Evolutionary conservation across 2,329 filamentous ascomycete species (phyloP).

Genomic region (Botrytis pseudocinerea): DNA sequence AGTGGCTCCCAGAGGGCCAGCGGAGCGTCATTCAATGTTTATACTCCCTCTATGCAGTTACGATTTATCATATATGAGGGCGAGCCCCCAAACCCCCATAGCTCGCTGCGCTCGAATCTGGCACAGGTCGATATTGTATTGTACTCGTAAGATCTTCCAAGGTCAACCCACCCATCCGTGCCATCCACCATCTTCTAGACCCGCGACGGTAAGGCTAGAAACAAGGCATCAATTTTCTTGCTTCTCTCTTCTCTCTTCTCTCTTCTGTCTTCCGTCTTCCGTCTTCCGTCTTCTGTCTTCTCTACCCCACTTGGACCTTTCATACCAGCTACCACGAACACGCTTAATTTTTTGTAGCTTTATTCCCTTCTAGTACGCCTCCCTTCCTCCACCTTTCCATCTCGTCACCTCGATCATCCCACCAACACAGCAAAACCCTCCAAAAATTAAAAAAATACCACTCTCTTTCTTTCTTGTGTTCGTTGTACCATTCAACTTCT

Average conservation of each 20-base stretch:
- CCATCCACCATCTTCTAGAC: neutral
- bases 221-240: neutral
- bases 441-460: neutral
- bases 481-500: conserved; percentile 3
- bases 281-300: neutral
- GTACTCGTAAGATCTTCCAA: too few species aligned
- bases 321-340: neutral
- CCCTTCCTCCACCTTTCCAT: conserved; percentile 10
- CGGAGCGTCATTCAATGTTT: neutral
- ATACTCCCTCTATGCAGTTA: neutral
- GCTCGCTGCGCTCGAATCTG: neutral
- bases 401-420: conserved; percentile 13
- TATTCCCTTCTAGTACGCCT: neutral
- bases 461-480: neutral
- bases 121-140: neutral
- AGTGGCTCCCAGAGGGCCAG: conserved; percentile 1
- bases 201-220: neutral
- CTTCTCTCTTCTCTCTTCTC: neutral
- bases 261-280: neutral
- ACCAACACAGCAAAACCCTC: neutral
- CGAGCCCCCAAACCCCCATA: neutral
- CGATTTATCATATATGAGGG: neutral
- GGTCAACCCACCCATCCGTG: too few species aligned
- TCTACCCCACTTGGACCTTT: neutral
- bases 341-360: conserved; percentile 10